These are phyloP conservation scores for Tilletia caries DNA, from an alignment of 1,284 basidiomycete genomes.

Conservation along the genomic window DNA sequence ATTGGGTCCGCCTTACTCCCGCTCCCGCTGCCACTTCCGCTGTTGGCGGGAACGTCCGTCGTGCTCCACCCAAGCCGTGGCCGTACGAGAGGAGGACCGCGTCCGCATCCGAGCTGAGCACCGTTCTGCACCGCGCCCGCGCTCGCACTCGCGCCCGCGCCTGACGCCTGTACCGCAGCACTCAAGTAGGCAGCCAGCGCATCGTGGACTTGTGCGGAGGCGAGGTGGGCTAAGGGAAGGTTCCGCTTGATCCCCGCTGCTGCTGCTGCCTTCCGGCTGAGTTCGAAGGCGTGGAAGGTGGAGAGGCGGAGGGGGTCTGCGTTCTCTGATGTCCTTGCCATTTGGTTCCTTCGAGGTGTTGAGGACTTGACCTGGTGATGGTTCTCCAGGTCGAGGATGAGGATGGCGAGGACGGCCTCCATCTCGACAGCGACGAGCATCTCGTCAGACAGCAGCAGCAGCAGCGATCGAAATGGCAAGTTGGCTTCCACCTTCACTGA, in stretches of 20 bases:
- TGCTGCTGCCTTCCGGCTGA: not conserved
- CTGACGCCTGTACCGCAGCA: no score
- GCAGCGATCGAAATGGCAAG: not conserved
- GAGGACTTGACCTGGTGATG: not conserved
- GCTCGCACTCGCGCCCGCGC: no score
- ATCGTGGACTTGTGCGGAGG: not conserved
- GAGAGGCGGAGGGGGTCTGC: not conserved
- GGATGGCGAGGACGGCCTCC: not conserved
- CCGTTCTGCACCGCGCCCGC: not conserved
- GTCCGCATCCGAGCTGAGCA: not conserved
- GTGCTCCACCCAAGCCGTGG: not conserved
- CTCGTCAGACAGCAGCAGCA: not conserved
- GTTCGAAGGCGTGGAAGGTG: not conserved
- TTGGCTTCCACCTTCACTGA: not conserved
- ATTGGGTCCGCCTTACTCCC: no score
- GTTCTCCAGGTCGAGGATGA: not conserved
- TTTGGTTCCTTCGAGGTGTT: no score
- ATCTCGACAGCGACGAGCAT: not conserved
- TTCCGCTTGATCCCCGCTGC: not conserved
- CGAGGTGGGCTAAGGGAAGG: not conserved
- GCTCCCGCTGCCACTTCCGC: not conserved
- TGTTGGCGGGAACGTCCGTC: not conserved
- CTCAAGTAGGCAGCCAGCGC: not conserved
- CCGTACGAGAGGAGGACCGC: not conserved
- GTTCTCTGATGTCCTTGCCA: no score